Percentiles rank a stretch among this genome's conserved stretches.
phyloP scores from a whole-genome alignment of 345 rosid species.

The Carallia brachiata region DNA sequence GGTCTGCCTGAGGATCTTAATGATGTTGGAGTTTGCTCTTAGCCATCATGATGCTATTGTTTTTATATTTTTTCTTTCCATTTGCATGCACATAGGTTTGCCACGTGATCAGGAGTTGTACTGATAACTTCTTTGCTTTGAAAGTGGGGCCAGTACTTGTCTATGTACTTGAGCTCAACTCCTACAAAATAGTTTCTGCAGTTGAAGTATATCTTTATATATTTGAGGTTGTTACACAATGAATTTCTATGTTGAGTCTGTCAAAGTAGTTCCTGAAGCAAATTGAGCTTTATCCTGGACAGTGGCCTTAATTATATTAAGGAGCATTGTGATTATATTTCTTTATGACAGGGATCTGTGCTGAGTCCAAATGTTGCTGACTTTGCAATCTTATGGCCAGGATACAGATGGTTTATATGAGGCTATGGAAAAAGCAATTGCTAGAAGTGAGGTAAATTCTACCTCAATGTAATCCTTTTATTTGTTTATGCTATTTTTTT shows the following conservation, averaged over 20 bases:
- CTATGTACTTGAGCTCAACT: not conserved
- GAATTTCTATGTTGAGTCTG: conserved; percentile 2
- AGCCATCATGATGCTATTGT: too few relatives aligned
- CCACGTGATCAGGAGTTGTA: not conserved
- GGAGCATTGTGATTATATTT: conserved; percentile 54
- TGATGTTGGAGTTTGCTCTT: not conserved
- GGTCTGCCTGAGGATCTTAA: not conserved
- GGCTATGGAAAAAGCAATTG: conserved; percentile 58
- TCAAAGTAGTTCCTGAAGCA: conserved; percentile 8
- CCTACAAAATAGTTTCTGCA: not conserved
- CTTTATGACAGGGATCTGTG: conserved; percentile 60
- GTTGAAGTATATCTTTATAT: not conserved
- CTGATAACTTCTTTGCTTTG: conserved; percentile 4
- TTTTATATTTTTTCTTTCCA: not conserved
- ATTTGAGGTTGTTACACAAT: not conserved
- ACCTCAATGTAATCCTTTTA: not conserved
- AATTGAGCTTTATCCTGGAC: conserved; percentile 22
- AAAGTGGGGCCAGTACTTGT: not conserved
- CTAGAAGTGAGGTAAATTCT: conserved; percentile 55
- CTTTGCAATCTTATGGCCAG: conserved; percentile 79
- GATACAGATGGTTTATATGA: conserved; percentile 59
- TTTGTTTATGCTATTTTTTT: not conserved
- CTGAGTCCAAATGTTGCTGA: conserved; percentile 67
- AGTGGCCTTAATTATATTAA: conserved; percentile 41
- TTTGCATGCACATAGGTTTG: not conserved